Evolutionary conservation across 1,139 yeast species (phyloP).

Genomic region (Yamadazyma songkhlaensis): DNA sequence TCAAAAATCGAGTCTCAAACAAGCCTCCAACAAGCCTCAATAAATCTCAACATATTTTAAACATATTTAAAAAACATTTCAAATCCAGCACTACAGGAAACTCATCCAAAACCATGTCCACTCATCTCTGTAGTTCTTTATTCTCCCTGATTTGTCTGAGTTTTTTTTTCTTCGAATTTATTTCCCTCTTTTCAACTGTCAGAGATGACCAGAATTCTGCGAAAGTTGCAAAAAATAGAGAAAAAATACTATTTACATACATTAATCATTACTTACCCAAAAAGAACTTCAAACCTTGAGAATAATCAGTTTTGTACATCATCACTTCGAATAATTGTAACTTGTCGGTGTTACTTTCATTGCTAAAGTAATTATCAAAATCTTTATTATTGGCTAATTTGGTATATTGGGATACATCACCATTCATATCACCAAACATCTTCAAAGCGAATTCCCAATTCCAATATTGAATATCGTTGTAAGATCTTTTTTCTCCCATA

Average conservation of each 20-base stretch:
- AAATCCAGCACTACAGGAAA: no score
- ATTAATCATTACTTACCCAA: constrained; percentile 3
- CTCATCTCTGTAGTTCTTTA: no score
- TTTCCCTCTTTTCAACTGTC: no score
- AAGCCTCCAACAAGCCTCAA: no score
- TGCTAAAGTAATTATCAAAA: constrained; percentile 20
- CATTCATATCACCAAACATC: constrained; percentile 60
- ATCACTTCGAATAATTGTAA: constrained; percentile 12
- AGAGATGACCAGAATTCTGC: no score
- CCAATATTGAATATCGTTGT: constrained; percentile 82
- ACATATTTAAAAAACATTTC: no score
- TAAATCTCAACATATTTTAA: no score
- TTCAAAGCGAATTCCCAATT: constrained; percentile 66
- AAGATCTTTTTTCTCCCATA: constrained; percentile 69
- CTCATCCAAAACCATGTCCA: no score
- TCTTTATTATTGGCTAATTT: constrained; percentile 28
- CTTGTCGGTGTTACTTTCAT: constrained; percentile 4
- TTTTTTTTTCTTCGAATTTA: no score
- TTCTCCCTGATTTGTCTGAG: no score
- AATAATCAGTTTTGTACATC: constrained; percentile 17
- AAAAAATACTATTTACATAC: background rate
- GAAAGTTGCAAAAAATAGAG: no score
- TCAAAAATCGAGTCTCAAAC: no score
- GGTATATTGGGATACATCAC: constrained; percentile 32
- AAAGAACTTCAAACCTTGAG: constrained; percentile 8